phyloP scores from a whole-genome alignment of 306 rosid species.

The Dalbergia cultrata region DNA sequence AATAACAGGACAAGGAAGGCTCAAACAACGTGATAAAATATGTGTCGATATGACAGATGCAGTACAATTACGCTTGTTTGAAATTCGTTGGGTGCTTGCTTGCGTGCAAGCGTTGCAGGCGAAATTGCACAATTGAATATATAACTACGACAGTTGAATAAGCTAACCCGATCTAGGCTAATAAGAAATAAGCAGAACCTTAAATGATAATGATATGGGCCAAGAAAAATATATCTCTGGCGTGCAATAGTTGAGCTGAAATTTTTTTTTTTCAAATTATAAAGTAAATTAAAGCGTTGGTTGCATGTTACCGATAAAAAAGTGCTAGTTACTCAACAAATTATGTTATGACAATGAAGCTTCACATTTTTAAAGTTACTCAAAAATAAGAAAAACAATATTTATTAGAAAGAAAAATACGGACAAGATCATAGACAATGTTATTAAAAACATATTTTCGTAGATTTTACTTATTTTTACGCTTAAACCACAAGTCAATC shows the following conservation, averaged over 20 bases:
- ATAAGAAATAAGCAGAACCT: neutral
- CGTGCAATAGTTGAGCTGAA: neutral
- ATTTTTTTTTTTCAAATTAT: neutral
- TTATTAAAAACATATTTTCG: too few relatives aligned
- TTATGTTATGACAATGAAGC: neutral
- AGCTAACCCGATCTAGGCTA: too few relatives aligned
- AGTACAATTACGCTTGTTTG: neutral
- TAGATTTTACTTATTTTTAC: too few relatives aligned
- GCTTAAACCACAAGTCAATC: too few relatives aligned
- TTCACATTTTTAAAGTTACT: neutral
- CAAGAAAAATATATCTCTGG: neutral
- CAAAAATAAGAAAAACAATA: neutral
- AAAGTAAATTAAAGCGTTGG: neutral
- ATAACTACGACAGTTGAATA: neutral
- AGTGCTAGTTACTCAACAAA: neutral
- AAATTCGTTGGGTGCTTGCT: neutral
- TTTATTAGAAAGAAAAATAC: too few relatives aligned
- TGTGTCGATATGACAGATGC: neutral
- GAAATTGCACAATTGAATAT: neutral
- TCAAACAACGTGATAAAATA: conserved; percentile 21
- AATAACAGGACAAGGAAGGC: neutral
- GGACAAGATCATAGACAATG: too few relatives aligned
- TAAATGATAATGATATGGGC: neutral
- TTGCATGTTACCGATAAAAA: neutral
- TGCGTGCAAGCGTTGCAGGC: conserved; percentile 9